Evolutionary conservation across 495 filamentous ascomycete species (phyloP), one percentile per base, ranked within the genome.

Genomic region (Pyronema omphalodes): DNA sequence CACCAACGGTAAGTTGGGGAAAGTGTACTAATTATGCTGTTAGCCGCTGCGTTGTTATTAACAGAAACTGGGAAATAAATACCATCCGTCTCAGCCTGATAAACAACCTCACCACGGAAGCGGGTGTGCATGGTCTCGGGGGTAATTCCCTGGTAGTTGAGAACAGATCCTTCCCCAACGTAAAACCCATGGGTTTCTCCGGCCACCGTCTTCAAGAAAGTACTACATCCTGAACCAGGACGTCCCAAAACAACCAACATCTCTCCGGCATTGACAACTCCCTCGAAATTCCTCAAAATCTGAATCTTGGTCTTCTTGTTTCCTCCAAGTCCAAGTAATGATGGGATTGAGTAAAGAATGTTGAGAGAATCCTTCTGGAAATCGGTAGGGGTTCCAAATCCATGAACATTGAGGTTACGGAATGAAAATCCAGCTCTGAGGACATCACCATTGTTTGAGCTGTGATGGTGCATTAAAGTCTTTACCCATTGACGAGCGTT

Each of bases 241-340:
- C 81, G 79, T 15, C 85, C 85, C 18, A 91, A 68, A 0, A 88
- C 85, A 2, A 88, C 75, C 7, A 85, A 60, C 82, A 91, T 86
- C 70, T 88, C 85, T 15, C 85, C 85, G 58, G 73, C 77, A 49
- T 73, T 70, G 9, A 88, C 76, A n/a, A 88, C 58, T 2, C 84
- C 85, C 55, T 88, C 82, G 58, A 88, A 87, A 58, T 81, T 69
- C n/a, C 76, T 77, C 56, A 89, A 64, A 55, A 91, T 85, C 57
- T 87, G 80, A 53, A 88, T 84, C 56, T 82, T 80, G 7, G 57
- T 67, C 51, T 76, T 76, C 58, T 55, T 49, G 19, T 55, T 60
- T 34, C 56, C 54, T 0, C 23, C 23, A 29, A 33, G 14, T 40
- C 55, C 55, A 18, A 53, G 35, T 7, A 44, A 9, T 50, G 47